phyloP scores from a whole-genome alignment of 768 basidiomycete species.

The Boletellus ananas region DNA sequence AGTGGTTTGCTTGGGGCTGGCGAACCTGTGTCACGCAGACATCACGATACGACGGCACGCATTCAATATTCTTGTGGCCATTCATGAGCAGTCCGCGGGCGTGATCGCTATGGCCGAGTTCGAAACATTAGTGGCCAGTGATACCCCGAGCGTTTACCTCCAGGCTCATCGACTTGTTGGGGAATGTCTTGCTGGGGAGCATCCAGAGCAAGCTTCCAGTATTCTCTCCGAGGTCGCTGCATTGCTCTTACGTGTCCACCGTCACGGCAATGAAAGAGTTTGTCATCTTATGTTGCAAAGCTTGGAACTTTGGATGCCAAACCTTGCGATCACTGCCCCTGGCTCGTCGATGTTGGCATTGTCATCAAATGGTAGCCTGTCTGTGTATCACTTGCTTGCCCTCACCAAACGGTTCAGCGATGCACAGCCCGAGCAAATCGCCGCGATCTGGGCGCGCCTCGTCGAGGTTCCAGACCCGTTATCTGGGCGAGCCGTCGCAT shows the following conservation, averaged over 20 bases:
- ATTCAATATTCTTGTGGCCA: constrained; percentile 70
- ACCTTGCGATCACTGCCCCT: constrained; percentile 53
- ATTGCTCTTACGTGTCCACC: constrained; percentile 65
- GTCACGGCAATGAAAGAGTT: constrained; percentile 44
- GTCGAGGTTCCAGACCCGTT: constrained; percentile 66
- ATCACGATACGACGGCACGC: constrained; percentile 65
- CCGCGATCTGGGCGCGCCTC: constrained; percentile 73
- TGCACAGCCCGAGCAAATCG: constrained; percentile 74
- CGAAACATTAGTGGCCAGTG: constrained; percentile 68
- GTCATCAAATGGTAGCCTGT: constrained; percentile 50
- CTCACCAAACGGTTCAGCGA: constrained; percentile 74
- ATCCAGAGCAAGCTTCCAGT: constrained; percentile 56
- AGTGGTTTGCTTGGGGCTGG: constrained; percentile 69
- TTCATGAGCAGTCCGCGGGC: constrained; percentile 67
- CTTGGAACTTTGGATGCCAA: constrained; percentile 80
- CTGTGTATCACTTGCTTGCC: constrained; percentile 79
- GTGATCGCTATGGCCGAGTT: constrained; percentile 67
- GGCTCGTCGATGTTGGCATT: constrained; percentile 35
- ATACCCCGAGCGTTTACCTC: constrained; percentile 71
- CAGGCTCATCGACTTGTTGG: constrained; percentile 77
- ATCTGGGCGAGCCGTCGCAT: constrained; percentile 75
- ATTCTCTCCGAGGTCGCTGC: constrained; percentile 69
- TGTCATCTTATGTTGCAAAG: constrained; percentile 68
- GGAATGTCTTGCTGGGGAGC: constrained; percentile 74
- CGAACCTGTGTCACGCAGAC: constrained; percentile 78